Percentiles rank a stretch among this genome's conserved stretches.
Evolutionary conservation across 495 filamentous ascomycete genomes (phyloP).

Genomic region (Darksidea phi): DNA sequence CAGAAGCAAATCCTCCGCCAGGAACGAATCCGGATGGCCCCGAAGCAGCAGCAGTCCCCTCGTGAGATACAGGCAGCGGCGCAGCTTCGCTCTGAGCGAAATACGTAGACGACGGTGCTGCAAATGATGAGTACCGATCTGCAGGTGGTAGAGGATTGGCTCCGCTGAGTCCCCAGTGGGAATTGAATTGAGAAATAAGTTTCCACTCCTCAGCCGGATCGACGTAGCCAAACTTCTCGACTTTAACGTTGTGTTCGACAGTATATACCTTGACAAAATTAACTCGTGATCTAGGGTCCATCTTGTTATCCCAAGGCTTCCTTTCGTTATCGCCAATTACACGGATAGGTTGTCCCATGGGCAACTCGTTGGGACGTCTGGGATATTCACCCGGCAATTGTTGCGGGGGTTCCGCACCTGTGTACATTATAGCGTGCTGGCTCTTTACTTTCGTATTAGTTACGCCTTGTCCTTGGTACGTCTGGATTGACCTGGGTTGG

Average conservation of each 20-base stretch:
- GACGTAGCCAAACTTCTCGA: constrained; percentile 42
- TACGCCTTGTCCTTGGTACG: constrained; percentile 31
- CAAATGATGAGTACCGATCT: too few species aligned
- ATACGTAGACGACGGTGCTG: too few species aligned
- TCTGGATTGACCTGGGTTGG: constrained; percentile 38
- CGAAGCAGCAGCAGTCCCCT: too few species aligned
- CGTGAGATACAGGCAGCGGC: too few species aligned
- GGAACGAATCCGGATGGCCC: too few species aligned
- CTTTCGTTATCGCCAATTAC: neutral
- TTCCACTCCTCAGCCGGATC: constrained; percentile 11
- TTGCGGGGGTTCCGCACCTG: neutral
- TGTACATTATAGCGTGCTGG: constrained; percentile 40
- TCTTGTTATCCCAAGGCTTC: constrained; percentile 7
- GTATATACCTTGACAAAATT: constrained; percentile 51
- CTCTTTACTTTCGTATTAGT: constrained; percentile 18
- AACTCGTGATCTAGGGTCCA: constrained; percentile 42
- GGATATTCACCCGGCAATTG: neutral
- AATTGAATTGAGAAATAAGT: constrained; percentile 11
- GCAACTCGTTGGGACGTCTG: neutral
- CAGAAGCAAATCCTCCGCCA: too few species aligned
- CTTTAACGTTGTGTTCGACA: constrained; percentile 52
- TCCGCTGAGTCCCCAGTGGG: neutral
- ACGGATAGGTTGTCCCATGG: constrained; percentile 4
- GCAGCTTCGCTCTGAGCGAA: too few species aligned
- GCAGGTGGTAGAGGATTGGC: neutral